phyloP scores from a whole-genome alignment of 768 basidiomycete genomes.

The Suillus alpinus region DNA sequence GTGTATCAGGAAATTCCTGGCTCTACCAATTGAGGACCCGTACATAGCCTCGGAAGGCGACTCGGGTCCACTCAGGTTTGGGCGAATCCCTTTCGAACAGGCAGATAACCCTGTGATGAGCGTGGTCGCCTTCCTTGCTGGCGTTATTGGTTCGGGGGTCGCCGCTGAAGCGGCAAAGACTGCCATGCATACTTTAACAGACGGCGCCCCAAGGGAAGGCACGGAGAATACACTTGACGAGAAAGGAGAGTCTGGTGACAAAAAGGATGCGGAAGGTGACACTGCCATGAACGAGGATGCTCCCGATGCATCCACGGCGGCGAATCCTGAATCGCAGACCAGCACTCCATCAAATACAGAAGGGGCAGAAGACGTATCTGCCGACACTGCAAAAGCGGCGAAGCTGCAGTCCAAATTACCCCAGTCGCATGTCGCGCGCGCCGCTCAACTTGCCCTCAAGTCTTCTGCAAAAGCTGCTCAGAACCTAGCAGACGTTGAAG shows the following conservation, averaged over 20 bases:
- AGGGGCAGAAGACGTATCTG: conserved; percentile 44
- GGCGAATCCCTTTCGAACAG: conserved; percentile 86
- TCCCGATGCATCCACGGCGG: conserved; percentile 7
- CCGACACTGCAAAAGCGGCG: conserved; percentile 32
- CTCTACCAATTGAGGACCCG: conserved; percentile 94
- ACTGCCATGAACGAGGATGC: conserved; percentile 32
- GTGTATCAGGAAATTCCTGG: conserved; percentile 93
- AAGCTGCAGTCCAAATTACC: conserved; percentile 40
- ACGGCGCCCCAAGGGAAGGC: conserved; percentile 45
- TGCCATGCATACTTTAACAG: conserved; percentile 78
- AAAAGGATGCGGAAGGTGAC: conserved; percentile 43
- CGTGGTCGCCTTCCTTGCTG: conserved; percentile 95
- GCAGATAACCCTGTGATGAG: conserved; percentile 98
- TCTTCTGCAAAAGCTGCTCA: conserved; percentile 86
- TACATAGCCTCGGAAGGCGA: conserved; percentile 79
- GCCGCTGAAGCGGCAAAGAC: conserved; percentile 93
- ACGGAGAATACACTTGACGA: conserved; percentile 34
- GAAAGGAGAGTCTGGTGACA: conserved; percentile 21
- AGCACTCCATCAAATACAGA: conserved; percentile 24
- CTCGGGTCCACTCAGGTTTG: conserved; percentile 72
- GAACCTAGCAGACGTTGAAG: conserved; percentile 78
- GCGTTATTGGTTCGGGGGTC: conserved; percentile 85
- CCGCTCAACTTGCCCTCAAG: conserved; percentile 83
- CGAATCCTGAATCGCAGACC: conserved; percentile 14
- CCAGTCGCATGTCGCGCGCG: conserved; percentile 75